Evolutionary conservation across 2,329 filamentous ascomycete genomes (phyloP), one percentile per base, ranked within the genome.

Genomic region (Aspergillus tubingensis): DNA sequence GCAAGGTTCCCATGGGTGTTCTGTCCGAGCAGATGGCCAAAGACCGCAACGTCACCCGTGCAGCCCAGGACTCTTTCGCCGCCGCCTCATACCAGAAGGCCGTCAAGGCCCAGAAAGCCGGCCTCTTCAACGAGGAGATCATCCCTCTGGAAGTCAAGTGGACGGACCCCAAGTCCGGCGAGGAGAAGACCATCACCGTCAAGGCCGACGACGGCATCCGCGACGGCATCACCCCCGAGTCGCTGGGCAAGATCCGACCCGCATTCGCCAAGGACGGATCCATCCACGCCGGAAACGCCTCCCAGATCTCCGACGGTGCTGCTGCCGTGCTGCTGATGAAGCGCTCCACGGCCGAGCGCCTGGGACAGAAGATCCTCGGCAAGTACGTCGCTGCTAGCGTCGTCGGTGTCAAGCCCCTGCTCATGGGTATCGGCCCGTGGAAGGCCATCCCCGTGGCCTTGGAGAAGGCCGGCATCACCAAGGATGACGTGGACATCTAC

Each of bases 391-490:
- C 89, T 51, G 91, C 92, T 43, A 90, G 90, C 61, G 83, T 97
- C 54, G 92, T 94, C 51, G 95, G 95, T 68, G 92, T 98, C 61
- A 87, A 91, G 73, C 95, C 95, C 44, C 85, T 97, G 59, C 88
- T 98, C 68, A 98, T 99, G 95, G 95, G 95, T 65, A 84, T 96
- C 67, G 95, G 95, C 1, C 95, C 95, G 54, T 96, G 92, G 87
- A 93, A 93, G 79, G 93, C 95, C 59, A 98, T 99, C 72, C 95
- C 95, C 66, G 90, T 93, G 75, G 93, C 91, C 3, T 88, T 97
- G 59, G 85, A 91, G 75, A 93, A 95, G 77, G 91, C 93, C 0
- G 92, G 93, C 62, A 87, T 99, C 70, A 83, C 82, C 74, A 91
- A 89, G 78, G 89, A 96, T 59, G 94, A 98, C 68, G 92, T 99